Evolutionary conservation across 2,329 filamentous ascomycete genomes (phyloP), one percentile per base, ranked within the genome.

Genomic region (Aspergillus quadrilineatus): DNA sequence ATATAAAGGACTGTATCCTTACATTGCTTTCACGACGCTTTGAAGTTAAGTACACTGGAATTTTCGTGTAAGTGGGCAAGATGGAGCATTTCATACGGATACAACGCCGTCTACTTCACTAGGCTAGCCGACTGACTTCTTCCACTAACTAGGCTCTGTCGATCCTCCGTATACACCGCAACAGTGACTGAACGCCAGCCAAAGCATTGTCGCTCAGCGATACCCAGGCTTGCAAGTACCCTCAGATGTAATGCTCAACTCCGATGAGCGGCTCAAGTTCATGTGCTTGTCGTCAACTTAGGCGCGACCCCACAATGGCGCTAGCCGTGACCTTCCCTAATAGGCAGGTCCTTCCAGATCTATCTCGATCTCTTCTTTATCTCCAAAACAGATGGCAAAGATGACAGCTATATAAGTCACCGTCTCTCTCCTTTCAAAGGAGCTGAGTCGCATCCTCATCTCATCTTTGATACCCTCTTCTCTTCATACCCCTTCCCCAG

Each of bases 261-360:
- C 32, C 10, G 34, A 37, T 37, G 34, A 37, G 34, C 34, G 34
- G 34, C 34, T 37, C 34, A 10, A 32, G 8, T 17, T 49, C n/a
- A 37, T 37, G 34, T 37, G 34, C 32, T 28, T 42, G 37, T 37
- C 9, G 34, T 28, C 30, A 26, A 42, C 43, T 34, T 52, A 52
- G 36, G 43, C 48, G 43, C 48, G 43, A 42, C 54, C 54, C 54
- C 52, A 52, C 34, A 39, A 37, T 28, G 1, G 8, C 8, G 15
- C 39, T 53, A 48, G 49, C 43, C 36, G 29, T 51, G 43, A 51
- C 55, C 45, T 53, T 59, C 68, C 67, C 36, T 55, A 66, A 60
- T 46, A 37, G 65, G 69, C 57, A 71, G 50, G 69, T 71, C 59
- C 69, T 69, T 47, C 63, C 69, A 56, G 59, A 47, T 47, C 41